phyloP scores from a whole-genome alignment of 2,329 filamentous ascomycete genomes.

The Sphaerulina vaccinii region DNA sequence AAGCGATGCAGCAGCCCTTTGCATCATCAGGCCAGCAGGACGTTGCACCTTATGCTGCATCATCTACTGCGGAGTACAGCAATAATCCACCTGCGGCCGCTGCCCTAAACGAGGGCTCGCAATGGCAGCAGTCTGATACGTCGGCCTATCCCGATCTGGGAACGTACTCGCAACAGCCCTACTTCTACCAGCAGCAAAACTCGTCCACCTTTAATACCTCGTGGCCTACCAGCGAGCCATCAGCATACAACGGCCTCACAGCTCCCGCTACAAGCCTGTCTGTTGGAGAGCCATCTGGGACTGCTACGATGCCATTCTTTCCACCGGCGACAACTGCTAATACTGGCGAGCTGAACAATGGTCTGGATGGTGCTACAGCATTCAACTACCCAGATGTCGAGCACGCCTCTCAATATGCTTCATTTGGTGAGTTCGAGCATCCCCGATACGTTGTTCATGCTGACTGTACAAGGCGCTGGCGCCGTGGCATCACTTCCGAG shows the following conservation, averaged over 20 bases:
- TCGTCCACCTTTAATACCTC: constrained; percentile 24
- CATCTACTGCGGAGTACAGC: constrained; percentile 7
- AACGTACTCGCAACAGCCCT: constrained; percentile 32
- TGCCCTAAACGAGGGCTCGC: constrained; percentile 19
- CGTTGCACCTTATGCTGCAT: constrained; percentile 7
- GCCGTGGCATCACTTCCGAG: not conserved
- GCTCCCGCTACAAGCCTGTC: constrained; percentile 16
- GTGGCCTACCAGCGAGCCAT: constrained; percentile 1
- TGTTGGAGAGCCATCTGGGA: constrained; percentile 15
- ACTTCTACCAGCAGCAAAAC: constrained; percentile 32
- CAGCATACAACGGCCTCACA: not conserved
- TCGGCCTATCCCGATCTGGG: constrained; percentile 30
- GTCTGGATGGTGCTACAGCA: constrained; percentile 14
- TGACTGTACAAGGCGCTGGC: constrained; percentile 39
- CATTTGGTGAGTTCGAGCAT: constrained; percentile 9
- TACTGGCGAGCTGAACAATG: constrained; percentile 12
- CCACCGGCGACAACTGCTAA: constrained; percentile 11
- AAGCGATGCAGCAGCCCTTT: not conserved
- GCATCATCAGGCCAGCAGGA: constrained; percentile 1
- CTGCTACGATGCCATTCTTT: constrained; percentile 26
- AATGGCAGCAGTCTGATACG: constrained; percentile 17
- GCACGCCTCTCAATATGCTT: constrained; percentile 20
- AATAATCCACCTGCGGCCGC: constrained; percentile 7
- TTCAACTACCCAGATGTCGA: constrained; percentile 15
- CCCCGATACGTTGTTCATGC: constrained; percentile 22